Conservation (phyloP, 202 grass and related monocot genomes). For the Schoenoplectus triqueter region DNA sequence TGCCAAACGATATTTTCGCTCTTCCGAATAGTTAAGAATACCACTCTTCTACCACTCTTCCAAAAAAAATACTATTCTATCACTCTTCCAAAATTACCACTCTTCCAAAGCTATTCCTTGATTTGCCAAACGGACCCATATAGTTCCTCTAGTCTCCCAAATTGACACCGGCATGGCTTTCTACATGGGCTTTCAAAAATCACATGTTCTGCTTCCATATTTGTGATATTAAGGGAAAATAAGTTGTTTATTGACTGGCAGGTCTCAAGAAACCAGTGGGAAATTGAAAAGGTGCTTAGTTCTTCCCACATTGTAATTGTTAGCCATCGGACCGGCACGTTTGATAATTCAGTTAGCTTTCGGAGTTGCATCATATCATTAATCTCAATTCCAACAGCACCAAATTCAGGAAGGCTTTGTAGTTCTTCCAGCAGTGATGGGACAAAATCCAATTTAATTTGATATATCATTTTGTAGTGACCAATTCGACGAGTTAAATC, state of each 20-base stretch:
- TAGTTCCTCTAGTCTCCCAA: background rate
- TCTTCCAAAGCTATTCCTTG: no score
- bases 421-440: background rate
- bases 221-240: background rate
- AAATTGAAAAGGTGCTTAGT: constrained; percentile 4
- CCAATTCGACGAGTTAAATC: constrained; percentile 9
- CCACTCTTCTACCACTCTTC: no score
- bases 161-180: background rate
- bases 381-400: constrained; percentile 4
- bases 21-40: no score
- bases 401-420: background rate
- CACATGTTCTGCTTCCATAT: background rate
- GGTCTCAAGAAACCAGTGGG: background rate
- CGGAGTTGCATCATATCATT: constrained; percentile 1
- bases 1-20: no score
- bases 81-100: no score
- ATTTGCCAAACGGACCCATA: no score
- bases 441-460: background rate
- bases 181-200: background rate
- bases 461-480: background rate
- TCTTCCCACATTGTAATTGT: constrained; percentile 10
- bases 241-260: background rate
- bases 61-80: no score
- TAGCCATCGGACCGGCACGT: background rate
- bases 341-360: background rate